Base-by-base conservation (phyloP, 768 basidiomycete genomes). In the Kwoniella pini region DNA sequence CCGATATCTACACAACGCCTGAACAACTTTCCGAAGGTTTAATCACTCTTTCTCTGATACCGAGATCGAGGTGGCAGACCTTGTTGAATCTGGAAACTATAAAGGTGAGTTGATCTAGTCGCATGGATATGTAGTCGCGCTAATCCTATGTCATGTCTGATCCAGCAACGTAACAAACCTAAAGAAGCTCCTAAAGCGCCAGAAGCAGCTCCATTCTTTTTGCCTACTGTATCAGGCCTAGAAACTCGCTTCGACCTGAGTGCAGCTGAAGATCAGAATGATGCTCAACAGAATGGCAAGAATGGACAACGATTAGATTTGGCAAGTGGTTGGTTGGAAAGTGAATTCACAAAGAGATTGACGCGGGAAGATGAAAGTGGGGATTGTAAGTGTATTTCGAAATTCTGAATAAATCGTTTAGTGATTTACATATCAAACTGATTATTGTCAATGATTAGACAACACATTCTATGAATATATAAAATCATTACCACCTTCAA, bases 31-130 rank as follows among this genome's bases (percentile, higher is more conserved):
- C 88, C 54, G 90, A 87, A 51, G 91, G 92, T 17, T 84, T 99
- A n/a, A 84, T 98, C 51, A 98, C 96, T 0, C 81, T 99, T 19
- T 94, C 95, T 5, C 82, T 94, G 22, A 82, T 98, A 39, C 96
- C 96, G 15, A 87, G 94, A 38, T 87, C 91, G 13, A 83, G 89
- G 69, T 99, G 96, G 96, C 92, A 96, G 79, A 94, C 96, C 0
- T 80, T 99, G n/a, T 82, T 99, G 58, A 96, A 96, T 72, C 82
- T 99, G 17, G 96, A 98, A 67, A 87, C 91, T 28, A 98, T 98
- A 63, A 87, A 90, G 77, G 91, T 89, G 66, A 38, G 83, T 78
- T 27, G 38, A 52, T 13, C 6, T 17, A 12, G 33, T 36, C 33
- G 15, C 7, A 36, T 36, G 33, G 33, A 36, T 7, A 15, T 15